Evolutionary conservation across 306 rosid species (phyloP).

Genomic region (barrel medic (Medicago truncatula)): MtrunA17r5.0-ANR NC_053045.1:38319501-38320000

Average conservation of each 20-base stretch:
- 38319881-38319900: conserved; percentile 45
- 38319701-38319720: conserved; percentile 34
- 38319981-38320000: conserved; percentile 73
- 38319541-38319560: conserved; percentile 39
- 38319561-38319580: conserved; percentile 45
- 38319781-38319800: conserved; percentile 10
- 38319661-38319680: conserved; percentile 34
- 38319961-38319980: conserved; percentile 75
- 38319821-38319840: conserved; percentile 28
- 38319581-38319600: conserved; percentile 44
- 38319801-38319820: conserved; percentile 7
- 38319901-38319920: conserved; percentile 35
- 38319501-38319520: conserved; percentile 54
- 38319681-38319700: conserved; percentile 44
- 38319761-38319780: conserved; percentile 26
- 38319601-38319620: conserved; percentile 8
- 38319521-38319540: conserved; percentile 40
- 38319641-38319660: no score
- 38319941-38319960: conserved; percentile 58
- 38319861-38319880: conserved; percentile 40
- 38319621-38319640: conserved; percentile 26
- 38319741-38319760: conserved; percentile 45
- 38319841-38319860: conserved; percentile 36
- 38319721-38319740: conserved; percentile 41
- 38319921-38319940: conserved; percentile 42